Conservation (phyloP, 208 protist species). For the Crithidia bombi region DNA sequence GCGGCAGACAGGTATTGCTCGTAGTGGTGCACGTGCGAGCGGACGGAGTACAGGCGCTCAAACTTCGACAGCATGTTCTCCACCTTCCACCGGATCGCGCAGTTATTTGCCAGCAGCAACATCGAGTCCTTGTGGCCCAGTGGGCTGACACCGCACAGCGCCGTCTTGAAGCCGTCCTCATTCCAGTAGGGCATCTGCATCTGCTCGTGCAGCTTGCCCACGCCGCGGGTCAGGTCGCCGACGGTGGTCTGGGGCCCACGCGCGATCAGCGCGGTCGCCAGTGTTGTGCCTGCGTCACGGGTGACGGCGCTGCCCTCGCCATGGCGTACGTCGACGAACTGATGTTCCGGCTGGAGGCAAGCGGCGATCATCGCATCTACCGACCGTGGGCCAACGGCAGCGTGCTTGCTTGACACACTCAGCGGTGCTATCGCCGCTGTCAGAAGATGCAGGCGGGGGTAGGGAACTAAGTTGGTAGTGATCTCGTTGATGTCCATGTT, state of each 20-base stretch:
- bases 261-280: slow-evolving; percentile 92
- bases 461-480: slow-evolving; percentile 97
- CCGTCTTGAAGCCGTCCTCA: slow-evolving; percentile 97
- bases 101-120: slow-evolving; percentile 94
- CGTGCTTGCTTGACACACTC: slow-evolving; percentile 60
- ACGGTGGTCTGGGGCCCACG: slow-evolving; percentile 93
- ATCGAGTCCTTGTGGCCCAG: slow-evolving; percentile 91
- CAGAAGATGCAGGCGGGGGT: slow-evolving; percentile 93
- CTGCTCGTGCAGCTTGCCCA: slow-evolving; percentile 75
- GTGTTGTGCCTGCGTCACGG: slow-evolving; percentile 52
- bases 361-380: slow-evolving; percentile 91
- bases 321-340: slow-evolving; percentile 75
- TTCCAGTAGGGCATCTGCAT: slow-evolving; percentile 95
- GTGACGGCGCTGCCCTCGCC: slow-evolving; percentile 34
- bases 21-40: slow-evolving; percentile 95
- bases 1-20: slow-evolving; percentile 81
- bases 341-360: slow-evolving; percentile 83
- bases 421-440: slow-evolving; percentile 92
- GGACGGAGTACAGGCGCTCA: slow-evolving; percentile 89
- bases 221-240: slow-evolving; percentile 92
- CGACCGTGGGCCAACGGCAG: slow-evolving; percentile 52
- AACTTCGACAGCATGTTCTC: slow-evolving; percentile 82
- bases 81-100: slow-evolving; percentile 85
- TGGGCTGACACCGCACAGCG: slow-evolving; percentile 92
- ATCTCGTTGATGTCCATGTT: slow-evolving; percentile 98